Conservation (phyloP, 805 yeast genomes). For the Saccharomycopsis sp. region DNA sequence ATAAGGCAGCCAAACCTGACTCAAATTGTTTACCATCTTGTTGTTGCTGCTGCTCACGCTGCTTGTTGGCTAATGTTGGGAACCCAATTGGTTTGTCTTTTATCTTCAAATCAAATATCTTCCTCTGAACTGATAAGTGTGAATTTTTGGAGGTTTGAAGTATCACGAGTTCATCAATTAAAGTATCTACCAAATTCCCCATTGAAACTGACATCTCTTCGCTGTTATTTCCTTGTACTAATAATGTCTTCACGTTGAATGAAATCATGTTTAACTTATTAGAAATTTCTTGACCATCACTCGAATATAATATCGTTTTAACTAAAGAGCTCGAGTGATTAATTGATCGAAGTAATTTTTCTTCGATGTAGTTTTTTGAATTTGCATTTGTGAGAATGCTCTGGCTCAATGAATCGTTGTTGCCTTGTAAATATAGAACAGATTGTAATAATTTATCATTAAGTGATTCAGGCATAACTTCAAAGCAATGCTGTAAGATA, state of each 20-base stretch:
- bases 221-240: neutral
- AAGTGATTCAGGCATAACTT: neutral
- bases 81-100: neutral
- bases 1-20: neutral
- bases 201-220: neutral
- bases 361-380: neutral
- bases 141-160: conserved; percentile 1
- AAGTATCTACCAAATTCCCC: neutral
- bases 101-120: conserved; percentile 6
- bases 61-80: conserved; percentile 1
- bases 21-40: neutral
- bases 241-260: neutral
- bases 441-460: neutral
- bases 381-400: neutral
- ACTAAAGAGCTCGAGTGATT: neutral
- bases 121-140: neutral
- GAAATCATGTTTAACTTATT: conserved; percentile 3
- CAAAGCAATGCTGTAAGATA: conserved; percentile 1
- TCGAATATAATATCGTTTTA: conserved; percentile 6
- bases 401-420: neutral
- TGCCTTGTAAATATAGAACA: neutral
- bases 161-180: conserved; percentile 6
- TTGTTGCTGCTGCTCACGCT: neutral
- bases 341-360: neutral
- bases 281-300: conserved; percentile 7